These are phyloP conservation scores for Zygoascus sp. DNA, from an alignment of 1,139 yeast genomes.

Conservation along the genomic window DNA sequence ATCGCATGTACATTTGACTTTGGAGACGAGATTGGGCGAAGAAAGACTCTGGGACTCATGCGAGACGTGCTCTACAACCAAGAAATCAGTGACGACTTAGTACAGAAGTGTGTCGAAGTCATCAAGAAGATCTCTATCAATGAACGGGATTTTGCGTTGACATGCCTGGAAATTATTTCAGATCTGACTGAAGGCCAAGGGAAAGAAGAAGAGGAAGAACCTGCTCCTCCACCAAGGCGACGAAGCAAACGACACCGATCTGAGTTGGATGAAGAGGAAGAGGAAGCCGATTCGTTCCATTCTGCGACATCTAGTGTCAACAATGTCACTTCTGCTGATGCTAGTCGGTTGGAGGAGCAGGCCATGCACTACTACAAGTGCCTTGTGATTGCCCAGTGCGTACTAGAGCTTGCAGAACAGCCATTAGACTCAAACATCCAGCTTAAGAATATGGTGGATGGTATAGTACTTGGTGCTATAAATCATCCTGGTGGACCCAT, in stretches of 20 bases:
- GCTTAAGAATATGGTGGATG: slow-evolving; percentile 66
- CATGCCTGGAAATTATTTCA: slow-evolving; percentile 80
- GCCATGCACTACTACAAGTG: slow-evolving; percentile 42
- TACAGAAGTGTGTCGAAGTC: slow-evolving; percentile 58
- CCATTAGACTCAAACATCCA: slow-evolving; percentile 64
- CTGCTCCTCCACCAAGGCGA: slow-evolving; percentile 4
- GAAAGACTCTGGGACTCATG: slow-evolving; percentile 69
- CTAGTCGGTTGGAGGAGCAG: slow-evolving; percentile 3
- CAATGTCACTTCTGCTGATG: background rate
- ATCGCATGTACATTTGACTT: slow-evolving; percentile 74
- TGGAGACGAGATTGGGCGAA: slow-evolving; percentile 87
- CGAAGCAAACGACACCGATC: slow-evolving; percentile 1
- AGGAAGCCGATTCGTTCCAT: slow-evolving; percentile 42
- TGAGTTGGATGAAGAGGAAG: slow-evolving; percentile 27
- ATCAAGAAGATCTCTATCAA: slow-evolving; percentile 66
- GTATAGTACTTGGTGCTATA: slow-evolving; percentile 80
- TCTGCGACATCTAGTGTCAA: slow-evolving; percentile 29
- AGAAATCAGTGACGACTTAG: slow-evolving; percentile 50
- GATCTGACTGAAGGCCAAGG: slow-evolving; percentile 49
- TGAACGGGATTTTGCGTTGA: slow-evolving; percentile 78
- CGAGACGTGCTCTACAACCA: slow-evolving; percentile 39
- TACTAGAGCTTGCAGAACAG: slow-evolving; percentile 63
- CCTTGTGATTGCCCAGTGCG: slow-evolving; percentile 62
- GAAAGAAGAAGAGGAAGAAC: slow-evolving; percentile 19
- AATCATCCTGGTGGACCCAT: slow-evolving; percentile 55